Evolutionary conservation across 495 filamentous ascomycete genomes (phyloP), one percentile per base, ranked within the genome.

Genomic region (Hypoxylon trugodes): DNA sequence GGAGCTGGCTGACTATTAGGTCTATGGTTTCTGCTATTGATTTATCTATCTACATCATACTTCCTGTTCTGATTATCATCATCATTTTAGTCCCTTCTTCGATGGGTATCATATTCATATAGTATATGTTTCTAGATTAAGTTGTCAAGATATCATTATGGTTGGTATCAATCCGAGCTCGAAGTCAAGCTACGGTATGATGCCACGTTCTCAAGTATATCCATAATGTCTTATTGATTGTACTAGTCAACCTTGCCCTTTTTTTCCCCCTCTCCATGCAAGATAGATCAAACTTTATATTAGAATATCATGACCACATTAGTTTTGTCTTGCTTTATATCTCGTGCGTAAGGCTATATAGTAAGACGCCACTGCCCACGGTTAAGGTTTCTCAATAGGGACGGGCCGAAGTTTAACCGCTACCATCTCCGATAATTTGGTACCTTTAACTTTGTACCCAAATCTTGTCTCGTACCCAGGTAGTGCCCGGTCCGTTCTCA

Each of bases 321-420:
- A 21, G 22, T 40, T 35, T 21, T 40, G 7, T 16, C 53, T 46
- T 47, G 30, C n/a, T 6, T 37, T 57, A 35, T n/a, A 10, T 40
- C 7, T 4, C 30, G 24, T 40, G 1, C 22, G 35, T 52, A 52
- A 22, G 32, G 18, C 22, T 47, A 30, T 12, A 10, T 47, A 25
- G 21, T 43, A 26, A 22, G 26, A 10, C 38, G 5, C 24, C 16
- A 33, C 10, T 26, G 2, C 21, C 13, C 32, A 4, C 15, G 47
- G 10, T 38, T n/a, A 28, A 41, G n/a, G 26, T 13, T 13, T 19
- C 46, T 40, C 19, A 42, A 30, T 32, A 40, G 7, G 15, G 2
- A 41, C 65, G 65, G 65, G 30, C 65, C 65, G 59, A 68, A 43
- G 54, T 68, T 68, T 64, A 50, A 48, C 65, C 65, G 65, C 15